A percentile compares a stretch with the other conserved stretches of the same genome.
phyloP scores from a whole-genome alignment of 2,329 filamentous ascomycete genomes.

The Pseudogymnoascus verrucosus region DNA sequence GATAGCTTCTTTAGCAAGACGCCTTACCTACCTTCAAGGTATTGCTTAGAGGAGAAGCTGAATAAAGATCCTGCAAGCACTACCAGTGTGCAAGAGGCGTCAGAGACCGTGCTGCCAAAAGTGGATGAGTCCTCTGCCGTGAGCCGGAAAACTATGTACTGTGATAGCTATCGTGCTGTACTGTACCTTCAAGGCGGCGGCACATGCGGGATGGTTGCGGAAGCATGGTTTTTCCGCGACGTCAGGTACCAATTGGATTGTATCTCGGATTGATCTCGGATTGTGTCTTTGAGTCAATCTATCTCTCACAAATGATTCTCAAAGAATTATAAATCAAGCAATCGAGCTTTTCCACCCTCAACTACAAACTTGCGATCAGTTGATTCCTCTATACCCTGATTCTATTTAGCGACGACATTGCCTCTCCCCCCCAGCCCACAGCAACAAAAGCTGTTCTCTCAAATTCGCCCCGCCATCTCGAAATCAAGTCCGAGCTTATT shows the following conservation, averaged over 20 bases:
- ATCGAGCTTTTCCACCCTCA: not conserved
- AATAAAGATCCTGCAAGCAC: not conserved
- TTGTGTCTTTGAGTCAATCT: not conserved
- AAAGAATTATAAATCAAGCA: not conserved
- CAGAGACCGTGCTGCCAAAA: not conserved
- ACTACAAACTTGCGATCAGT: not conserved
- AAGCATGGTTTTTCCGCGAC: not conserved
- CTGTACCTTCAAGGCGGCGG: not conserved
- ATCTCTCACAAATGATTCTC: slow-evolving; percentile 3
- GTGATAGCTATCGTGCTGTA: not conserved
- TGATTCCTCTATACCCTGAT: not conserved
- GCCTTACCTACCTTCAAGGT: not conserved
- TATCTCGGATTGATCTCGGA: not conserved
- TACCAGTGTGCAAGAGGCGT: not conserved
- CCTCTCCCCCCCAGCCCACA: not conserved
- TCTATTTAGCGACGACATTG: not conserved
- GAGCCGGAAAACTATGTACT: not conserved
- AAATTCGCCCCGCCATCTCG: slow-evolving; percentile 12
- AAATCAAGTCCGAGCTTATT: slow-evolving; percentile 8
- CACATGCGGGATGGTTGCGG: not conserved
- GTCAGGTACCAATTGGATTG: not conserved
- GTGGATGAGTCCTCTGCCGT: not conserved
- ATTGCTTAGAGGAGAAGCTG: not conserved
- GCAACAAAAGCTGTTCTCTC: slow-evolving; percentile 10
- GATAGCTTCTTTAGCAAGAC: not conserved